Conservation (phyloP, 306 rosid genomes). For the Citrullus colocynthis region DNA sequence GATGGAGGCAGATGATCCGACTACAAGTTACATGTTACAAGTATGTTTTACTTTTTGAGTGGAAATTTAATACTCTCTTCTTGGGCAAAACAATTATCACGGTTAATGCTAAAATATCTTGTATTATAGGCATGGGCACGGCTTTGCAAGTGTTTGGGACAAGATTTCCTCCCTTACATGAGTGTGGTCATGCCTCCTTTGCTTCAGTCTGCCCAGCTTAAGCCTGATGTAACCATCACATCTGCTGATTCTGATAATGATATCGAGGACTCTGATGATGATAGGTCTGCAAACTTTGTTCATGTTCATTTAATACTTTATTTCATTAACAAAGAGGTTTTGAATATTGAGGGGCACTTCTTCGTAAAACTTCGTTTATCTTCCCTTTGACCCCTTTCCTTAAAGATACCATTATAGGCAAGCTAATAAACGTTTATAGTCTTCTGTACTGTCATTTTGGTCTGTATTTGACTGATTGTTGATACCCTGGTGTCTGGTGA, state of each 20-base stretch:
- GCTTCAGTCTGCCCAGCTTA: conserved; percentile 86
- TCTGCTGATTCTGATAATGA: conserved; percentile 85
- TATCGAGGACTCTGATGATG: conserved; percentile 70
- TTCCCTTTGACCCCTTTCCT: not conserved
- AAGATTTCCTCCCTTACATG: conserved; percentile 97
- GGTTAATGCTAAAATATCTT: conserved; percentile 5
- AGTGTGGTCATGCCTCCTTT: conserved; percentile 91
- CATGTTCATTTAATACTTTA: not conserved
- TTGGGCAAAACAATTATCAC: not conserved
- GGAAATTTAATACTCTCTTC: not conserved
- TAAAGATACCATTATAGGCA: not conserved
- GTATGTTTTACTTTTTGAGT: conserved; percentile 19
- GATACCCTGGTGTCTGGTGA: not conserved
- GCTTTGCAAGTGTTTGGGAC: conserved; percentile 93
- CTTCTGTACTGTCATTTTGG: conserved; percentile 2
- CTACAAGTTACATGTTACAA: conserved; percentile 91
- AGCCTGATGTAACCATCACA: conserved; percentile 90
- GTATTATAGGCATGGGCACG: conserved; percentile 81
- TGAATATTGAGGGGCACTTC: not conserved
- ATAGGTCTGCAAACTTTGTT: conserved; percentile 38
- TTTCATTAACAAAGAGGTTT: not conserved
- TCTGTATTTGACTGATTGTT: conserved; percentile 6
- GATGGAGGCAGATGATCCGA: conserved; percentile 90
- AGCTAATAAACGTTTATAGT: not conserved
- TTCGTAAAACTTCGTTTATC: not conserved